These are phyloP conservation scores for Pseudogymnoascus pannorum DNA, from an alignment of 2,329 filamentous ascomycete genomes.

Conservation along the genomic window DNA sequence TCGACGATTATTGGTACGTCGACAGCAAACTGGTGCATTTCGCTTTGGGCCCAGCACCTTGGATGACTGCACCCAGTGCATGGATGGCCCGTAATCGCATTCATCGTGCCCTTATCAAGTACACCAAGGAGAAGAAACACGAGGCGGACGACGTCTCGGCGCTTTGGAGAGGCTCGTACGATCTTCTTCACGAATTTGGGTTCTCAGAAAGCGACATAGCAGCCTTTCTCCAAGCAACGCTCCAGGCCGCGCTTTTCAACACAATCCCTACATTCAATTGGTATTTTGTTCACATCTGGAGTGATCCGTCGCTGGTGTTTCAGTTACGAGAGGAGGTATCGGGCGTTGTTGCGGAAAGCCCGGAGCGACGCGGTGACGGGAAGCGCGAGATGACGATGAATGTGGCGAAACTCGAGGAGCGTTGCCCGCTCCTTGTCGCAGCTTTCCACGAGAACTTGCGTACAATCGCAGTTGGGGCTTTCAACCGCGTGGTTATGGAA, in stretches of 20 bases:
- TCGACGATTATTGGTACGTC: constrained; percentile 33
- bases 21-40: no score
- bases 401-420: background rate
- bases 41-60: no score
- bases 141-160: no score
- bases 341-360: no score
- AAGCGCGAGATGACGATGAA: background rate
- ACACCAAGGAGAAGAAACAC: no score
- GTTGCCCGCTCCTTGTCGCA: background rate
- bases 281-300: constrained; percentile 28
- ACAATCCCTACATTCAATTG: constrained; percentile 34
- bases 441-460: background rate
- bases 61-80: no score
- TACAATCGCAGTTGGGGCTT: background rate
- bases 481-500: background rate
- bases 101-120: no score
- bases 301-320: constrained; percentile 21
- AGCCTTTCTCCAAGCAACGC: constrained; percentile 26
- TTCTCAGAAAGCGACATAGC: constrained; percentile 26
- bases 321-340: constrained; percentile 29
- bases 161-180: no score
- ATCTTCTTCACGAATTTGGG: constrained; percentile 22
- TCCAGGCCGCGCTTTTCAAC: constrained; percentile 28
- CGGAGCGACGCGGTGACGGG: background rate
- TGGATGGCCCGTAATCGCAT: no score